Evolutionary conservation across 805 yeast genomes (phyloP).

Genomic region (Starmerella apicola): DNA sequence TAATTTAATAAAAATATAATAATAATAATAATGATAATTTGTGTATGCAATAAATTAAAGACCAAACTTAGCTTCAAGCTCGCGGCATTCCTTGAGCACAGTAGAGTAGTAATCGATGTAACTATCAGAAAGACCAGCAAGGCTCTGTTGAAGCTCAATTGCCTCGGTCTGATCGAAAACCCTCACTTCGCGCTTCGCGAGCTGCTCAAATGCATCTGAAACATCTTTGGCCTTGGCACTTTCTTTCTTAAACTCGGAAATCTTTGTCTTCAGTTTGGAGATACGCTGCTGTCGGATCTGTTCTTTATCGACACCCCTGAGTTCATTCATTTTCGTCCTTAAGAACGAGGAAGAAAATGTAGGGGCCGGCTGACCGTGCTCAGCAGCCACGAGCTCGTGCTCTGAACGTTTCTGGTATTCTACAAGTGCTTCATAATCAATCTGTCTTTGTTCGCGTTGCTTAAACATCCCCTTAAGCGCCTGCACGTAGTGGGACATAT

Average conservation of each 20-base stretch:
- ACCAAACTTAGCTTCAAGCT: slow-evolving; percentile 14
- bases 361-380: slow-evolving; percentile 31
- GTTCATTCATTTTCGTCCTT: slow-evolving; percentile 46
- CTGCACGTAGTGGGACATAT: slow-evolving; percentile 67
- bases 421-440: slow-evolving; percentile 76
- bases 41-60: not conserved
- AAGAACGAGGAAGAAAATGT: slow-evolving; percentile 38
- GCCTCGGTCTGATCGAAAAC: slow-evolving; percentile 73
- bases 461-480: slow-evolving; percentile 59
- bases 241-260: slow-evolving; percentile 39
- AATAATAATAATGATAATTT: too few species aligned
- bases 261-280: slow-evolving; percentile 37
- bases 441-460: slow-evolving; percentile 78
- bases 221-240: slow-evolving; percentile 39
- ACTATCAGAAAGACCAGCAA: slow-evolving; percentile 60
- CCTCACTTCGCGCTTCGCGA: slow-evolving; percentile 43
- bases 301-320: slow-evolving; percentile 52
- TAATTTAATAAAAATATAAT: too few species aligned
- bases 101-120: slow-evolving; percentile 62
- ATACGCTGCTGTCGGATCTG: slow-evolving; percentile 41
- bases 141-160: slow-evolving; percentile 57
- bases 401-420: slow-evolving; percentile 66
- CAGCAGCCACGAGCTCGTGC: slow-evolving; percentile 45
- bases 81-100: slow-evolving; percentile 59
- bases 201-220: slow-evolving; percentile 44